Percentiles rank a stretch among this genome's conserved stretches.
These are phyloP conservation scores for Aureobasidium sp. DNA, from an alignment of 2,329 filamentous ascomycete genomes.

Conservation along the genomic window DNA sequence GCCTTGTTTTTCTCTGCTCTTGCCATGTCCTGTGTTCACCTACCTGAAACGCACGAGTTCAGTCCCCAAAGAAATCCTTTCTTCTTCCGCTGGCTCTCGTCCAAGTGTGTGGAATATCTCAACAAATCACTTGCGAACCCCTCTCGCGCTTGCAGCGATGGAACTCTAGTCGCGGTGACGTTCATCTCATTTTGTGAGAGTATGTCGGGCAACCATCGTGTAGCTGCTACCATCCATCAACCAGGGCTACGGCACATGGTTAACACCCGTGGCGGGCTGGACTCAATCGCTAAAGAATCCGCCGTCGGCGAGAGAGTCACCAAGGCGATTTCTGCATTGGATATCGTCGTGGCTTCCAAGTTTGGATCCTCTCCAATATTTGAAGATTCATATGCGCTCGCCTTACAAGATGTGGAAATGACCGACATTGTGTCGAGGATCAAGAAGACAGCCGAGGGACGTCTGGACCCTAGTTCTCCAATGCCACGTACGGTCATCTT, in stretches of 20 bases:
- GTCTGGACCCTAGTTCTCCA: neutral
- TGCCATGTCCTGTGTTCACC: neutral
- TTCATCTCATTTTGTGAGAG: slow-evolving; percentile 4
- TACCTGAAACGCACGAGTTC: slow-evolving; percentile 2
- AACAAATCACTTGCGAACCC: neutral
- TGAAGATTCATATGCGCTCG: neutral
- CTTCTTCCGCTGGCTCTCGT: slow-evolving; percentile 8
- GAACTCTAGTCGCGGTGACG: neutral
- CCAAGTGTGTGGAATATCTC: neutral
- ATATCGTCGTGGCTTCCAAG: slow-evolving; percentile 3
- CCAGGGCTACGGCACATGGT: slow-evolving; percentile 1
- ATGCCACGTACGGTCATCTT: neutral
- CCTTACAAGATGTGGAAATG: slow-evolving; percentile 2
- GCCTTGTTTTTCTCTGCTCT: slow-evolving; percentile 2
- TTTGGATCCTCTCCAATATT: slow-evolving; percentile 3
- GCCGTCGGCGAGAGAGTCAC: neutral
- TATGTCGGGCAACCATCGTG: neutral
- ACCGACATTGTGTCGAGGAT: slow-evolving; percentile 2
- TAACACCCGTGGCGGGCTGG: neutral
- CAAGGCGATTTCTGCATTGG: neutral
- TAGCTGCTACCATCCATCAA: neutral
- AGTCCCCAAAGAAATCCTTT: neutral
- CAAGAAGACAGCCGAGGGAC: neutral
- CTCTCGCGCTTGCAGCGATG: slow-evolving; percentile 2
- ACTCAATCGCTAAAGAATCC: neutral